Evolutionary conservation across 2,329 filamentous ascomycete genomes (phyloP).

Genomic region (Aspergillus awamori): DNA sequence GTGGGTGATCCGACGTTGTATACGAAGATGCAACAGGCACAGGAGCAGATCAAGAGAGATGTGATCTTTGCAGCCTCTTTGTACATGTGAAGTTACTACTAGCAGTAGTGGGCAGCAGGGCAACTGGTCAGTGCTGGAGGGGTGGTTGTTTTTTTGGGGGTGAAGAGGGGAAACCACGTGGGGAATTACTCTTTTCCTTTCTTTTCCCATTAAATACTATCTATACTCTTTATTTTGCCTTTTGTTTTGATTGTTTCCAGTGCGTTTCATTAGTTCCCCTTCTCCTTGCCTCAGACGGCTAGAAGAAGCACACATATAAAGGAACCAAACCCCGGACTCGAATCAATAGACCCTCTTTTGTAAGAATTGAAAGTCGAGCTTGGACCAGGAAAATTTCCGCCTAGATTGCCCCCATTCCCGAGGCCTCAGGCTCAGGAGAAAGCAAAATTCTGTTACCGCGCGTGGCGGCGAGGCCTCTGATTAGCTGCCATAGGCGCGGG

Average conservation of each 20-base stretch:
- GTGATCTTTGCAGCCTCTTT: conserved; percentile 87
- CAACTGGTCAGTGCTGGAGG: not conserved
- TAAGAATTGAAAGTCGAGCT: not conserved
- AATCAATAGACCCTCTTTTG: not conserved
- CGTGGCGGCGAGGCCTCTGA: conserved; percentile 27
- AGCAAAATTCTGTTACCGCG: conserved; percentile 29
- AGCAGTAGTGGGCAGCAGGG: too few relatives aligned
- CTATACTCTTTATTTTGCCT: too few relatives aligned
- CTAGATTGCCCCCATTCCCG: not conserved
- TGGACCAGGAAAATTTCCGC: not conserved
- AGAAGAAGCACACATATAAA: not conserved
- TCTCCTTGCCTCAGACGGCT: not conserved
- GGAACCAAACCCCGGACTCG: not conserved
- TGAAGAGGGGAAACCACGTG: conserved; percentile 15
- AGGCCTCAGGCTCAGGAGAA: conserved; percentile 3
- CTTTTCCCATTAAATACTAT: not conserved
- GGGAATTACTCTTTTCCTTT: not conserved
- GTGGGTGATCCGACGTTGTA: conserved; percentile 93
- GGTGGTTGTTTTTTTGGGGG: not conserved
- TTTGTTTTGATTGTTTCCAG: too few relatives aligned
- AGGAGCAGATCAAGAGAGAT: conserved; percentile 97
- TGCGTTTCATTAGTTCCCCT: not conserved
- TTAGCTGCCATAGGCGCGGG: conserved; percentile 31
- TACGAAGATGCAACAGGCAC: conserved; percentile 93
- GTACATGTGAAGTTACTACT: conserved; percentile 68